Evolutionary conservation across 2,329 filamentous ascomycete genomes (phyloP), one percentile per base, ranked within the genome.

Genomic region (Scleromitrula shiraiana): DNA sequence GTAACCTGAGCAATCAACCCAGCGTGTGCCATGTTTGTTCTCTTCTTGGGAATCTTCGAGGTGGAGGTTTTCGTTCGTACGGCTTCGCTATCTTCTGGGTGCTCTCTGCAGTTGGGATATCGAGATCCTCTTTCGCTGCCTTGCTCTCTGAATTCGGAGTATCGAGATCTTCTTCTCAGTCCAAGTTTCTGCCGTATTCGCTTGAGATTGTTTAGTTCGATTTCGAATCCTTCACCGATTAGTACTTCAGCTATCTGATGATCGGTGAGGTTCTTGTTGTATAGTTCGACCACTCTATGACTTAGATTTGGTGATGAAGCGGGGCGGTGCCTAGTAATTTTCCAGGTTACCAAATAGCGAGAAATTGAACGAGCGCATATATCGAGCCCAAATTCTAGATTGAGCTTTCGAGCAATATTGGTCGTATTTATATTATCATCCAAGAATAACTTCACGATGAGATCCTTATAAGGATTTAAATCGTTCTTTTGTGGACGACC

Each of bases 1-100:
- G 77, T 79, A 51, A 83, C 77, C 41, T 71, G 62, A 26, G 69
- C 66, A 62, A 79, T 69, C 46, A 62, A 48, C 2, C 55, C 51
- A n/a, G 54, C 50, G 53, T 54, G 52, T 12, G 50, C 52, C 26
- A 41, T 55, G 24, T 54, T 53, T 19, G 37, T 46, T 38, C 52
- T 55, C 41, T 55, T 57, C 29, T 55, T 57, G 12, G 46, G 50
- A 2, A 46, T 44, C 14, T 49, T 44, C 3, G 40, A 20, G 49
- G 26, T 22, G 26, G 17, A 19, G 12, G 7, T 12, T 24, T 36
- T 49, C 51, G 7, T 54, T 22, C 20, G n/a, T n/a, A 27, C 5
- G 29, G n/a, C 24, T 29, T 36, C 27, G 29, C 17, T 14, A 6
- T 55, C 50, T 20, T 56, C 55, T 10, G 55, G 56, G 32, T 53